Evolutionary conservation across 805 yeast species (phyloP), one percentile per base, ranked within the genome.

Genomic region (Hanseniaspora pseudoguilliermondii): DNA sequence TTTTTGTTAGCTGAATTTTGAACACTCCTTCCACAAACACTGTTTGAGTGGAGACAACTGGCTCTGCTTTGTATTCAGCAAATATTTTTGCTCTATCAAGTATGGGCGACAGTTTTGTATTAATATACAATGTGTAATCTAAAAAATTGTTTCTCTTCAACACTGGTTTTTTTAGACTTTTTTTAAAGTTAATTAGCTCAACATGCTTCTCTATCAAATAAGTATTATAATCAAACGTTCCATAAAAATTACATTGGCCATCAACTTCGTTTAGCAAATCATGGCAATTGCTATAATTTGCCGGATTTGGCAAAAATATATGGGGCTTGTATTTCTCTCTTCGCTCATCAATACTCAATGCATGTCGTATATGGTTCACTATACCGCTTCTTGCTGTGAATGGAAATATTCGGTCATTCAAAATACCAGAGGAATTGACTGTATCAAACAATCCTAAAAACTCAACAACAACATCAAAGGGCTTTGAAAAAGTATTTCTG

Each of bases 391-490:
- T 69, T 2, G 80, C 75, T 0, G 82, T 73, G 59, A 71, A 80
- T 0, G 86, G 86, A 59, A 82, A 82, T 63, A 79, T 59, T 41
- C 79, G 66, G 61, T 81, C 85, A 43, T 79, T 69, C 4, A 82
- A 57, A 10, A 81, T 61, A 0, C 88, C 88, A 21, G 82, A 81
- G 1, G 86, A 81, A 62, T 80, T 81, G 20, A 82, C 80, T 0
- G 86, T 78, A 66, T 83, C 89, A 75, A 83, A 83, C 20, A 83
- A 65, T 0, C 88, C 88, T 74, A 82, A 76, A 58, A 81, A 80
- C 59, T 76, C 75, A 49, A 83, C 72, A 9, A 61, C 62, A 3
- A 79, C 75, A 2, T 65, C 61, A 5, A 68, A 65, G 5, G 69
- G 61, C 49, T 80, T 66, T 15, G 79, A 74, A 62, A 82, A 83